Base-by-base conservation (phyloP, 768 basidiomycete species). In the Suillus lakei region DNA sequence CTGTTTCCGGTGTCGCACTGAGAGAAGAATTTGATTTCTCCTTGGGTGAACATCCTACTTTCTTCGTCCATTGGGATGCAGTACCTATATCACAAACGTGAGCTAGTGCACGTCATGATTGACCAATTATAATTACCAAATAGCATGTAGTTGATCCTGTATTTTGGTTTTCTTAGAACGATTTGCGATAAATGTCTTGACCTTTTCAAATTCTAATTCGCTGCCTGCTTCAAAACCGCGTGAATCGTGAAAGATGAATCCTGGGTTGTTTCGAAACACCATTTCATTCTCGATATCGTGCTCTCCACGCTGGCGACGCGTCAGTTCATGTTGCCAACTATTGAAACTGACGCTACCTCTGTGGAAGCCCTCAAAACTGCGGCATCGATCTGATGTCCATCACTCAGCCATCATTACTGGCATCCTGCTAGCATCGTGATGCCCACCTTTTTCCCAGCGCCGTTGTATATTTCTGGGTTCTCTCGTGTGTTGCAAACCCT, bases 171-270 rank as follows among this genome's bases (percentile, higher is more conserved):
- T 41, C 4, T 66, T 67, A 2, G 77, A 66, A 16, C 73, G 64
- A n/a, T 72, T 30, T 21, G 61, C 23, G 18, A 83, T 72, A 67
- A 83, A 83, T 2, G 60, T 54, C 51, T 66, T 69, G 26, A 82
- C 74, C 10, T 61, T 70, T 0, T 72, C 61, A 5, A 80, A 62
- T 64, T 82, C 76, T 3, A 68, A 64, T 1, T 28, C 68, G 2
- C 66, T 67, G 4, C 81, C 82, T 23, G 78, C 64, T 69, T 82
- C 80, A 60, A 83, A 80, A 3, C 81, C 81, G 46, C 72, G 64
- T 3, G 38, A 38, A 38, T 38, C 38, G 38, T 38, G 38, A 63
- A 82, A 82, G 34, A 81, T 72, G 67, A 80, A 82, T 4, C 67
- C 55, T 4, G 65, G 67, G 36, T 77, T 77, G 67, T 71, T 78